These are phyloP conservation scores for Endotrypanum monterogeii DNA, from an alignment of 208 protist species.

Conservation along the genomic window DNA sequence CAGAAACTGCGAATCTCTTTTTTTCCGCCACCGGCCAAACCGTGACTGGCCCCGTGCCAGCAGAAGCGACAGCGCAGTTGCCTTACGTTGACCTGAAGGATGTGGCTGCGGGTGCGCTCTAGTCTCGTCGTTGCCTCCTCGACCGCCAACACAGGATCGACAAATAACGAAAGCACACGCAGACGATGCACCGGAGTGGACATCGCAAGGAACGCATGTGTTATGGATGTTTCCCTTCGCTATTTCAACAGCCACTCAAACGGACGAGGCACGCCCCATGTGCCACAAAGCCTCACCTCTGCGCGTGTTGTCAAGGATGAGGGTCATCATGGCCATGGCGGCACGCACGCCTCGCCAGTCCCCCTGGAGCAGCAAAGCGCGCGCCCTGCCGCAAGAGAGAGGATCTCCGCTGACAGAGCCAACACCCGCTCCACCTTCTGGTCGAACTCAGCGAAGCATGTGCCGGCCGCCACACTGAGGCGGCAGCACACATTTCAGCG, in stretches of 20 bases:
- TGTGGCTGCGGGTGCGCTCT: not conserved
- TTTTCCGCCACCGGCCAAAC: too few species aligned
- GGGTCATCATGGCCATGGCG: not conserved
- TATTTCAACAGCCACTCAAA: not conserved
- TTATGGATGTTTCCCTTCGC: not conserved
- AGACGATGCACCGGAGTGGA: not conserved
- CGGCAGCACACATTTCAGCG: constrained; percentile 47
- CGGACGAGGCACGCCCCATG: not conserved
- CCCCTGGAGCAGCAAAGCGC: constrained; percentile 1
- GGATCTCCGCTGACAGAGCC: not conserved
- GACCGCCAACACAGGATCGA: not conserved
- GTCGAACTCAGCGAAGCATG: constrained; percentile 36
- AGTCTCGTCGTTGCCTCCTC: not conserved
- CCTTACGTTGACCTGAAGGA: not conserved
- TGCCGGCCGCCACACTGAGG: constrained; percentile 50
- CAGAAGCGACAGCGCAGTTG: not conserved
- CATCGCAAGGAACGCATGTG: not conserved
- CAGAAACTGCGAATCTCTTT: too few species aligned
- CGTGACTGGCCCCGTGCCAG: too few species aligned
- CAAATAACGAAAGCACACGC: not conserved
- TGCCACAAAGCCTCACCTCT: constrained; percentile 4
- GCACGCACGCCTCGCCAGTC: too few species aligned
- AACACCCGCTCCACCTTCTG: constrained; percentile 51
- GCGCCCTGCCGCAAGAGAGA: not conserved
- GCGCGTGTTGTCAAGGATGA: not conserved